Evolutionary conservation across 345 rosid genomes (phyloP), one percentile per base, ranked within the genome.

Genomic region (Dovyalis caffra): DNA sequence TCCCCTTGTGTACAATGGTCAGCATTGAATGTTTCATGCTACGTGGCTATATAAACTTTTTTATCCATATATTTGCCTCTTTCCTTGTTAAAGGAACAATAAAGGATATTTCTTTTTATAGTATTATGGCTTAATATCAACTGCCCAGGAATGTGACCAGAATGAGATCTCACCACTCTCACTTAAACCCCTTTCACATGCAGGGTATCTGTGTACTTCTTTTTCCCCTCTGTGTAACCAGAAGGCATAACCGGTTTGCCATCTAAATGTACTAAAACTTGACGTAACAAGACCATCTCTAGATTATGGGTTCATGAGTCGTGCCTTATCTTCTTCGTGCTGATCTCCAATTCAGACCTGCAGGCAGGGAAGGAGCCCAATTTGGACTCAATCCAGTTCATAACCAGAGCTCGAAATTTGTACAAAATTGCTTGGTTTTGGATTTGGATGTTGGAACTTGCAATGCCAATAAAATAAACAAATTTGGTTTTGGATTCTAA

Each of bases 61-160:
- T 25, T 25, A 37, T 26, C 75, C 67, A 49, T 23, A 69, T 68
- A n/a, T 14, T 72, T 38, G 11, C 33, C 47, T 34, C 56, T 32
- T 45, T 56, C 62, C 68, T 70, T 38, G 69, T 75, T 69, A 64
- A 78, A 65, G 63, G 74, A 75, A 75, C 66, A 69, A 79, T 23
- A 70, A 72, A 77, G 76, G 75, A 69, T 53, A 53, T 76, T 80
- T 40, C 84, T 70, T 62, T 53, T 71, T 69, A 43, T 69, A 47
- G 84, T 23, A 76, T 32, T 1, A 8, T 43, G 31, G 38, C 74
- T 34, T 70, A 73, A 60, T 66, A 66, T 68, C 20, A 61, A 74
- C 51, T 65, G 67, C 51, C 69, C 29, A 51, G 65, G 70, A 78
- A 82, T 56, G 75, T 69, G 71, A 32, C 69, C 60, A 33, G 26